Evolutionary conservation across 139 green algal genomes (phyloP), one percentile per base, ranked within the genome.

Genomic region (Volvox africanus): DNA sequence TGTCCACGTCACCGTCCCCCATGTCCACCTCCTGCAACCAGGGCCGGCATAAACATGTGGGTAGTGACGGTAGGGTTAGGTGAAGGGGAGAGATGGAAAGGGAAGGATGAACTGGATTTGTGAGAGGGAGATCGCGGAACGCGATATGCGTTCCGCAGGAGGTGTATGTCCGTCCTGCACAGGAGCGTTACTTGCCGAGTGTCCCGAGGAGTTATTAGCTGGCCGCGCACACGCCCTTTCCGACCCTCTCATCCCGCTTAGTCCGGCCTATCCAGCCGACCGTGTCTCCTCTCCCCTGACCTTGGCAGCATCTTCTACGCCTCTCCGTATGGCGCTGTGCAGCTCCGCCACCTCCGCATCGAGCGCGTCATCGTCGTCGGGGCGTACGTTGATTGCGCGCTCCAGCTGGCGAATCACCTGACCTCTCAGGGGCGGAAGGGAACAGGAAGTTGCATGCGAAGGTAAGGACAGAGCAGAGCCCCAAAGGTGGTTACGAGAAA

Each of bases 261-360:
- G 44, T 55, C 44, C 44, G 9, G 44, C 5, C 44, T 14, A 9
- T 55, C n/a, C 78, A 44, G 37, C 78, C 37, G 20, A 22, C 78
- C 37, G 2, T 28, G 21, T 5, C 65, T 16, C 24, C 44, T 55
- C 78, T n/a, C 80, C 26, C 26, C 80, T n/a, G 14, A 88, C 82
- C 33, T 35, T 79, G 26, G n/a, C 62, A 20, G 82, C 82, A 26
- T 79, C 82, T n/a, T 79, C 32, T 36, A 88, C 9, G 12, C 26
- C 82, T 36, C 9, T 9, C 33, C 14, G 14, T 19, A 88, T 79
- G 65, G 82, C 82, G 1, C 28, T 50, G 33, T 88, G 82, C 61
- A 88, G 82, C 65, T 80, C 33, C 65, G 65, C 82, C 82, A 88
- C 20, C 82, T 88, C 82, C 82, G 62, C 65, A 28, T 88, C 82